These are phyloP conservation scores for Ocimum tenuiflorum DNA, from an alignment of 257 asterid genomes.

Conservation along the genomic window DNA sequence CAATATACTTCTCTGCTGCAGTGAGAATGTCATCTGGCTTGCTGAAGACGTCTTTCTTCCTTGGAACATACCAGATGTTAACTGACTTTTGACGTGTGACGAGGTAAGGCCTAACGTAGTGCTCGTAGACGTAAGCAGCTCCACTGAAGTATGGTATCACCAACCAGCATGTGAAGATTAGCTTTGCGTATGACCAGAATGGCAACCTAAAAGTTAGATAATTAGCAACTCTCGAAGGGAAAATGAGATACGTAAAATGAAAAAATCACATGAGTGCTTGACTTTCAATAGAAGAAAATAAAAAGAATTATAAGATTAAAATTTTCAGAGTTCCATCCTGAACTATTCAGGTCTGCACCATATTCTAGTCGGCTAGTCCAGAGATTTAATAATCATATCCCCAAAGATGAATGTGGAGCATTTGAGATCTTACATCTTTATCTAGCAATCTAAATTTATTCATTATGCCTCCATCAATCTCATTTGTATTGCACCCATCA, in stretches of 20 bases:
- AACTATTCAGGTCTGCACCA: not conserved
- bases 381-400: not conserved
- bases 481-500: not conserved
- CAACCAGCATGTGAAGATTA: slow-evolving; percentile 88
- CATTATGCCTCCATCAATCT: not conserved
- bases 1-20: slow-evolving; percentile 69
- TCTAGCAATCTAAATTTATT: not conserved
- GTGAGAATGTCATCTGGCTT: slow-evolving; percentile 74
- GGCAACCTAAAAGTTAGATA: slow-evolving; percentile 88
- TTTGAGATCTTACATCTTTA: not conserved
- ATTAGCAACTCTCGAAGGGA: too few relatives aligned
- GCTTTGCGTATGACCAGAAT: slow-evolving; percentile 86
- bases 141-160: slow-evolving; percentile 95
- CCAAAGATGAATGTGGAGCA: not conserved
- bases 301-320: not conserved
- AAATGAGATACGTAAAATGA: not conserved
- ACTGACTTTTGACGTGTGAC: slow-evolving; percentile 56
- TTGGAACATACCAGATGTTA: slow-evolving; percentile 70
- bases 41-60: slow-evolving; percentile 49
- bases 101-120: slow-evolving; percentile 72
- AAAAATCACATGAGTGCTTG: not conserved
- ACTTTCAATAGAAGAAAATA: not conserved
- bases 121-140: slow-evolving; percentile 84
- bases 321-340: not conserved
- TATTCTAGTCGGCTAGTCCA: not conserved